Percentiles rank a stretch among this genome's conserved stretches.
Conservation (phyloP, 805 yeast species). For the Cyberlindnera maritima region DNA sequence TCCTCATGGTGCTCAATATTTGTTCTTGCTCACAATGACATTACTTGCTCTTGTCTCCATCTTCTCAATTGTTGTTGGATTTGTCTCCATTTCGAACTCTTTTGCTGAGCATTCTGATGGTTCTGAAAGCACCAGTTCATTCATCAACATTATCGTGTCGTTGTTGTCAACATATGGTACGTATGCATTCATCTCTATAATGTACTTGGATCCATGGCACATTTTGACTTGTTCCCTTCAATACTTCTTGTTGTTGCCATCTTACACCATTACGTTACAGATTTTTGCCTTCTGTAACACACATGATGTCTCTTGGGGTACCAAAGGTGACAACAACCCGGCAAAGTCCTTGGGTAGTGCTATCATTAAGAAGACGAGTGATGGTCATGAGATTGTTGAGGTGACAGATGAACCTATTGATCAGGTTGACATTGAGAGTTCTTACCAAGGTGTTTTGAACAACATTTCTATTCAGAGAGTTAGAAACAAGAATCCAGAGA, state of each 20-base stretch:
- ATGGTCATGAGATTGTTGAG: conserved; percentile 76
- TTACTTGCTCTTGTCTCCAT: conserved; percentile 74
- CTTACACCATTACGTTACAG: conserved; percentile 88
- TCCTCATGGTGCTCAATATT: conserved; percentile 89
- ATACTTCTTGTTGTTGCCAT: conserved; percentile 85
- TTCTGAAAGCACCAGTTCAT: conserved; percentile 32
- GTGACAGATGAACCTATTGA: conserved; percentile 70
- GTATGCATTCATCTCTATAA: conserved; percentile 74
- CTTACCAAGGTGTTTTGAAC: conserved; percentile 71
- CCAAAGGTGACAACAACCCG: conserved; percentile 87
- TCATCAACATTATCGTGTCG: conserved; percentile 79
- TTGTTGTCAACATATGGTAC: conserved; percentile 89
- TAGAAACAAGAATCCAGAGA: conserved; percentile 50
- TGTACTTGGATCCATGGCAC: conserved; percentile 97
- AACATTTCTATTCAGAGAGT: conserved; percentile 69
- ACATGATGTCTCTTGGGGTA: conserved; percentile 99
- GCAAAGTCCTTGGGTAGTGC: conserved; percentile 71
- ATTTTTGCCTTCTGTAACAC: conserved; percentile 97
- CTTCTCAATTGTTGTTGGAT: conserved; percentile 79
- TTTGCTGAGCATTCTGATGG: conserved; percentile 34
- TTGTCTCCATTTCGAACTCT: conserved; percentile 69
- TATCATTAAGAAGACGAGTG: conserved; percentile 64
- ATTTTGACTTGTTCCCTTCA: conserved; percentile 82
- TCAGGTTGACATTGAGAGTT: conserved; percentile 75
- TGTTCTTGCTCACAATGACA: conserved; percentile 72